Evolutionary conservation across 208 protist genomes (phyloP), one percentile per base, ranked within the genome.

Genomic region (Leishmania lainsoni): DNA sequence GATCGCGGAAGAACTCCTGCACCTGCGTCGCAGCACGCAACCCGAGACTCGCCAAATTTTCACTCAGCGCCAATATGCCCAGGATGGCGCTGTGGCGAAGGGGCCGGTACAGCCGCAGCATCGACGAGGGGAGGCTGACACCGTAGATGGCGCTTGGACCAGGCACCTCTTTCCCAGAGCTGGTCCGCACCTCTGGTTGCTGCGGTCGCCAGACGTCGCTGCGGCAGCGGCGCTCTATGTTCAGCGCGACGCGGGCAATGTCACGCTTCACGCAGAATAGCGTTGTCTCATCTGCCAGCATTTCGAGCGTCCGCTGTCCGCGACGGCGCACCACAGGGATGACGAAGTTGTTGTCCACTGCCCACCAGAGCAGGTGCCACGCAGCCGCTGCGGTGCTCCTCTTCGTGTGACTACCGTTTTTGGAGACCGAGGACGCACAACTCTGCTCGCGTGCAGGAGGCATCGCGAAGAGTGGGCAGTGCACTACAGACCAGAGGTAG

Each of bases 1-100:
- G 70, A 51, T 76, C 81, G 51, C 75, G 78, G 54, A 86, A 74
- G 17, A 88, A 85, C 61, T 90, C 79, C 75, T 89, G 84, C 58
- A 93, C 56, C 22, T 78, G 84, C 66, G 80, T 82, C 16, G 87
- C 81, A n/a, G 82, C 73, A 58, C 32, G 42, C 49, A 92, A 79
- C 16, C 84, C 90, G 42, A 88, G 66, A 61, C 74, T 85, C 26
- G 86, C 90, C 26, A 93, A 48, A 45, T 79, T 88, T 66, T 91
- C 87, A n/a, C 85, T 85, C 71, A 88, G 78, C 35, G 74, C 76
- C 63, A 85, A 42, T 59, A 81, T 85, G 76, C 63, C 59, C 5
- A 32, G 32, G 12, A 80, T 49, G 10, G 81, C 48, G 26, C 76
- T 75, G 10, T 76, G 76, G 17, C 59, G 72, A 14, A 68, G 48